A percentile compares a stretch with the other conserved stretches of the same genome.
These are phyloP conservation scores for Nectriaceae sp. DNA, from an alignment of 2,329 filamentous ascomycete genomes.

Conservation along the genomic window DNA sequence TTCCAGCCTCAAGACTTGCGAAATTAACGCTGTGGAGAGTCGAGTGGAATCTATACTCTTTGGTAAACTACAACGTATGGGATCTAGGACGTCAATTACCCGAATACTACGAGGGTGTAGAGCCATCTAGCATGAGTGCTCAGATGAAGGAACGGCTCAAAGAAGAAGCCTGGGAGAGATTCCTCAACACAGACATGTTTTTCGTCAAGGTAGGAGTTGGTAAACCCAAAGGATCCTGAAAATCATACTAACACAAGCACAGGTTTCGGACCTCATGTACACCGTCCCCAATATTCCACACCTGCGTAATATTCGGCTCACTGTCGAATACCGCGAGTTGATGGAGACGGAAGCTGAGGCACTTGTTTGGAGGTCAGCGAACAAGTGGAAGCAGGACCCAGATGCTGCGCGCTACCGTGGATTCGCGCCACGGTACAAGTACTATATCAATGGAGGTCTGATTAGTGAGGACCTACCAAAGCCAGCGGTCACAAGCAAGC, in stretches of 20 bases:
- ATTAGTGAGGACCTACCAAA: conserved; percentile 53
- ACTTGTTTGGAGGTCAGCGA: conserved; percentile 41
- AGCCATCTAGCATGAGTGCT: conserved; percentile 47
- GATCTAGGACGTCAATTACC: conserved; percentile 56
- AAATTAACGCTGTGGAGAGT: conserved; percentile 63
- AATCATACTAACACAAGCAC: conserved; percentile 11
- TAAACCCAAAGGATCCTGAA: background rate
- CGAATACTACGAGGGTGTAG: conserved; percentile 50
- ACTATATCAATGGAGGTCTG: conserved; percentile 58
- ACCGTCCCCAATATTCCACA: conserved; percentile 60
- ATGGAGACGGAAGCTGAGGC: conserved; percentile 51
- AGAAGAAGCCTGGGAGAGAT: conserved; percentile 52
- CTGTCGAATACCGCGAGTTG: conserved; percentile 61
- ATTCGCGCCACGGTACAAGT: conserved; percentile 59
- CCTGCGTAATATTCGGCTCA: conserved; percentile 55
- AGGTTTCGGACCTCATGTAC: conserved; percentile 65
- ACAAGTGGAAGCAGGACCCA: conserved; percentile 63
- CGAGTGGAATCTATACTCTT: conserved; percentile 57
- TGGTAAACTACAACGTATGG: conserved; percentile 51
- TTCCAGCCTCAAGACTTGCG: conserved; percentile 53
- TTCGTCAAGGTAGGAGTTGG: conserved; percentile 60
- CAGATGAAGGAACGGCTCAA: conserved; percentile 48
- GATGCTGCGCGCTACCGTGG: conserved; percentile 51
- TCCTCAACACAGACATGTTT: conserved; percentile 62
- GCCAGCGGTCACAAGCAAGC: conserved; percentile 49